Evolutionary conservation across 1,284 basidiomycete genomes (phyloP).

Genomic region (Thelephora terrestris): DNA sequence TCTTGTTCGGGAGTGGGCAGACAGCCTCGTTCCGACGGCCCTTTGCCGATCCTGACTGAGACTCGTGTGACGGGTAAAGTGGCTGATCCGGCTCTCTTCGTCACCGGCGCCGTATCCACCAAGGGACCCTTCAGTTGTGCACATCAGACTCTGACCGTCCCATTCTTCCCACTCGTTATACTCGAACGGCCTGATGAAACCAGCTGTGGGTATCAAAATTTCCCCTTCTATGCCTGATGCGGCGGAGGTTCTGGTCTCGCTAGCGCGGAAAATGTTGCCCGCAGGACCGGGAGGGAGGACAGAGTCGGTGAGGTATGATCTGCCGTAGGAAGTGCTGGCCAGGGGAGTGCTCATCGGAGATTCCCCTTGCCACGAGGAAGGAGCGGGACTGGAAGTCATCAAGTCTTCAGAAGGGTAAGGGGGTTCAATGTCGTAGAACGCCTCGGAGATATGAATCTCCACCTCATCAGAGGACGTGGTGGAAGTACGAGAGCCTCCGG

Average conservation of each 20-base stretch:
- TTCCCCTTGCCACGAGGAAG: conserved; percentile 9
- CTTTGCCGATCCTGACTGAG: too few relatives aligned
- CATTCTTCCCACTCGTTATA: conserved; percentile 26
- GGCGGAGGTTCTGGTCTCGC: conserved; percentile 7
- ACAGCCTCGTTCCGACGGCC: too few relatives aligned
- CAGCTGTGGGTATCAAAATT: conserved; percentile 31
- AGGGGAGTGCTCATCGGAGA: conserved; percentile 11
- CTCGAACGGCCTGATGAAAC: conserved; percentile 46
- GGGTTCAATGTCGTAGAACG: conserved; percentile 49
- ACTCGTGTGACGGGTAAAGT: too few relatives aligned
- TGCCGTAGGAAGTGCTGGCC: too few relatives aligned
- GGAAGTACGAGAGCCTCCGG: not conserved
- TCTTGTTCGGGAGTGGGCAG: too few relatives aligned
- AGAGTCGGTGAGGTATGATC: conserved; percentile 7
- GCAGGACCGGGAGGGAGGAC: conserved; percentile 7
- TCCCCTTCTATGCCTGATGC: not conserved
- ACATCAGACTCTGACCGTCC: not conserved
- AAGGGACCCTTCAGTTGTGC: not conserved
- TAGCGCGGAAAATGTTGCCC: conserved; percentile 5
- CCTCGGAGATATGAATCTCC: conserved; percentile 49
- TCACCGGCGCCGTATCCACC: not conserved
- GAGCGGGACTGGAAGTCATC: conserved; percentile 23
- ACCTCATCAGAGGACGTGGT: conserved; percentile 1
- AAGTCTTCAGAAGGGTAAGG: conserved; percentile 45
- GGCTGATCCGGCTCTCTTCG: not conserved